Evolutionary conservation across 257 asterid species (phyloP).

Genomic region (Knoxia roxburghii): DNA sequence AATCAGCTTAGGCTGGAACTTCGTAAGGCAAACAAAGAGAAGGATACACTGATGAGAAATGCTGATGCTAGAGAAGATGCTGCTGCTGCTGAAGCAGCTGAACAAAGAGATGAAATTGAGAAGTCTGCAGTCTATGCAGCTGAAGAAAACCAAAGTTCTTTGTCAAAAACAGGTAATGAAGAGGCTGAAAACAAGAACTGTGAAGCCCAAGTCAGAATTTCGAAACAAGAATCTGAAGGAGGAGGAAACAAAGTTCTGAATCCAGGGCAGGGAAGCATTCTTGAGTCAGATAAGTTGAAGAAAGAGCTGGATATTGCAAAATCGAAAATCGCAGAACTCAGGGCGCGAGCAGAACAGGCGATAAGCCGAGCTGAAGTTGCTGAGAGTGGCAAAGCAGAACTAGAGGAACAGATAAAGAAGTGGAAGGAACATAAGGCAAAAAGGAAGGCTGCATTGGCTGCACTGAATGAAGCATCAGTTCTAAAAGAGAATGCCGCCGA

Average conservation of each 20-base stretch:
- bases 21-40: constrained; percentile 19
- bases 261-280: constrained; percentile 7
- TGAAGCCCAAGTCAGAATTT: constrained; percentile 8
- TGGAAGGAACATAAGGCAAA: constrained; percentile 45
- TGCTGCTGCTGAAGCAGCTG: constrained; percentile 47
- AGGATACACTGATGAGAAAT: not conserved
- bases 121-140: constrained; percentile 28
- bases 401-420: constrained; percentile 53
- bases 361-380: constrained; percentile 76
- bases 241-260: not conserved
- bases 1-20: constrained; percentile 25
- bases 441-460: constrained; percentile 47
- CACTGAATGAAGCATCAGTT: constrained; percentile 46
- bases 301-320: constrained; percentile 42
- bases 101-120: constrained; percentile 39
- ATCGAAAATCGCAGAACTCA: constrained; percentile 39
- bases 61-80: constrained; percentile 31
- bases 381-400: constrained; percentile 41
- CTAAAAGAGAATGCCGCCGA: constrained; percentile 34
- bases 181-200: not conserved
- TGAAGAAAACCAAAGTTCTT: too few relatives aligned
- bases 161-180: not conserved
- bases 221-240: constrained; percentile 19
- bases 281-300: constrained; percentile 27
- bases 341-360: constrained; percentile 77